Evolutionary conservation across 306 rosid species (phyloP), one percentile per base, ranked within the genome.

Genomic region (Prunus mongolica): DNA sequence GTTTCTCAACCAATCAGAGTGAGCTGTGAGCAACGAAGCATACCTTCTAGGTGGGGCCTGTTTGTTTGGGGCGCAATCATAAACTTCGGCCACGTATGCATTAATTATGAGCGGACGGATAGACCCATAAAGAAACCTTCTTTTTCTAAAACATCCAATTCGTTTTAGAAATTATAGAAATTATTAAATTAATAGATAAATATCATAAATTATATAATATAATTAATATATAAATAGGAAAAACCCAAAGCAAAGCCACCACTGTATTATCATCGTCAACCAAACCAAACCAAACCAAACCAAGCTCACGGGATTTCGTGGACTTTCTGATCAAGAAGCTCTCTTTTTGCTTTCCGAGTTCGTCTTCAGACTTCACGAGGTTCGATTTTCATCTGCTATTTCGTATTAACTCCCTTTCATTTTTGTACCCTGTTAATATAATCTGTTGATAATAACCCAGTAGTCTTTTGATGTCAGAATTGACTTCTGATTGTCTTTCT

Each of bases 241-340:
- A 38, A 25, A 16, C n/a, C 67, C 14, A 66, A 58, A 46, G 22
- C 69, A 54, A 72, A 57, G 74, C 73, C 47, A 57, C 32, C 61
- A 19, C 76, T 1, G 60, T 38, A 11, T 77, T 22, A 73, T 52
- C 73, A 72, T 83, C 80, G 38, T 72, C 76, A 72, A 73, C 83
- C 71, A 81, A 76, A 65, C 79, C 87, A 27, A 28, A 34, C 34
- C 5, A 32, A 32, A 34, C 38, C 38, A 45, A 67, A 57, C 76
- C 86, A 60, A 34, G 0, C 81, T 57, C 69, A 57, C 49, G 61
- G 67, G 38, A 76, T 50, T 71, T 71, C 65, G n/a, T 68, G 61
- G 71, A 58, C 78, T 83, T 62, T 63, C 74, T 81, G 78, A 81
- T 89, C 81, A 49, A 70, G 79, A 69, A 69, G 57, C 46, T 22